These are phyloP conservation scores for Paxillus ammoniavirescens DNA, from an alignment of 768 basidiomycete species.

Conservation along the genomic window DNA sequence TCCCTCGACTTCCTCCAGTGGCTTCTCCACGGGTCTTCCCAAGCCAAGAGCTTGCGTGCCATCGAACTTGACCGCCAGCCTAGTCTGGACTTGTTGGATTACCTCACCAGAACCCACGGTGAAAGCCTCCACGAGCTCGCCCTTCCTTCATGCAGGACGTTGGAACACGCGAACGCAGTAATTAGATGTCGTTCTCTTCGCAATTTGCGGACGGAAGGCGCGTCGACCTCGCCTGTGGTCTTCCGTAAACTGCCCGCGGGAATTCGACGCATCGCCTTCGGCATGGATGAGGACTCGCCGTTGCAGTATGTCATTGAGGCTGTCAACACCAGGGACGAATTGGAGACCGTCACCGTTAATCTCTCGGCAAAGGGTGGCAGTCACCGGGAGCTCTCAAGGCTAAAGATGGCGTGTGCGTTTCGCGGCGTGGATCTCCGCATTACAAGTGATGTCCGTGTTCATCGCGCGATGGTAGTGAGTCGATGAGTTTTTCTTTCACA, in stretches of 20 bases:
- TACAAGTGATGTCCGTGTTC: constrained; percentile 48
- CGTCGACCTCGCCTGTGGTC: constrained; percentile 42
- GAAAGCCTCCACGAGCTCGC: constrained; percentile 51
- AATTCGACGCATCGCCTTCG: constrained; percentile 58
- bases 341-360: constrained; percentile 53
- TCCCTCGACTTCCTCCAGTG: constrained; percentile 63
- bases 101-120: constrained; percentile 50
- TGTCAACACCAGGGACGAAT: constrained; percentile 43
- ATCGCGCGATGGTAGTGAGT: constrained; percentile 54
- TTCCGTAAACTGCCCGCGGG: constrained; percentile 48
- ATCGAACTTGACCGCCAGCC: constrained; percentile 66
- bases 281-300: constrained; percentile 54
- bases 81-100: constrained; percentile 50
- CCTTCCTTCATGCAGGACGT: constrained; percentile 52
- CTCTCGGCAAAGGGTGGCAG: constrained; percentile 50
- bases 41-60: constrained; percentile 41
- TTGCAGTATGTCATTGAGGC: constrained; percentile 55
- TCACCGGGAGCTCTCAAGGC: constrained; percentile 48
- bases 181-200: constrained; percentile 49
- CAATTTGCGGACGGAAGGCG: constrained; percentile 56
- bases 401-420: constrained; percentile 65
- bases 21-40: constrained; percentile 60
- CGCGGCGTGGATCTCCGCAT: constrained; percentile 55
- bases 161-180: constrained; percentile 45
- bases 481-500: constrained; percentile 2